A percentile compares a stretch with the other conserved stretches of the same genome.
Conservation (phyloP, 768 basidiomycete genomes). For the Podaxis pistillaris region DNA sequence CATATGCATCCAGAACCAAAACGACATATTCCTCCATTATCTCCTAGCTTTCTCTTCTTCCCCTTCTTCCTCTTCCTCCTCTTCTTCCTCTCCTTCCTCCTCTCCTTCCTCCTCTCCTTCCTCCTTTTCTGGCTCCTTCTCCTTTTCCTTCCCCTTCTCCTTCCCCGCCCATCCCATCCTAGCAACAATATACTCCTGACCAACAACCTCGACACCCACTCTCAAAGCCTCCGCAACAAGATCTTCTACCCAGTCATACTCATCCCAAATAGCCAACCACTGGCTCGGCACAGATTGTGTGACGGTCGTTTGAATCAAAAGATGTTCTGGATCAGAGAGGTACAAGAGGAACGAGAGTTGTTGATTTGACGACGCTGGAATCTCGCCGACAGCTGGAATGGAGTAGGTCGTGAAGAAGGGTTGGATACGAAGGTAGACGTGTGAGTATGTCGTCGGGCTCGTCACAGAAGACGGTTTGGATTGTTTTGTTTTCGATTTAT, state of each 20-base stretch:
- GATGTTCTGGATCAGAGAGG: slow-evolving; percentile 77
- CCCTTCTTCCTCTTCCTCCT: slow-evolving; percentile 15
- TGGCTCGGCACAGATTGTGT: slow-evolving; percentile 81
- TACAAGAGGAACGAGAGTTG: slow-evolving; percentile 73
- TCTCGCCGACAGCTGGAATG: slow-evolving; percentile 34
- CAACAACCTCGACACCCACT: slow-evolving; percentile 84
- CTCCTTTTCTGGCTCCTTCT: slow-evolving; percentile 17
- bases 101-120: slow-evolving; percentile 18
- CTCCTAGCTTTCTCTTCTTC: slow-evolving; percentile 3
- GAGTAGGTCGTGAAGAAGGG: slow-evolving; percentile 67
- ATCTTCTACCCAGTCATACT: slow-evolving; percentile 96
- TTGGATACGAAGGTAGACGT: slow-evolving; percentile 92
- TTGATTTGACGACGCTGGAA: slow-evolving; percentile 33
- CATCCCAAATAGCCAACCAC: slow-evolving; percentile 91
- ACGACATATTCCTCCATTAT: not conserved
- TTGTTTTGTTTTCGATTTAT: slow-evolving; percentile 29
- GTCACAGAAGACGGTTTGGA: slow-evolving; percentile 31
- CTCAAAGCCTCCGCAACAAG: slow-evolving; percentile 83
- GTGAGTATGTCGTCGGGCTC: slow-evolving; percentile 76
- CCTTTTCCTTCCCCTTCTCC: slow-evolving; percentile 19
- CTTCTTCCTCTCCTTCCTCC: slow-evolving; percentile 24
- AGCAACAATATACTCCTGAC: slow-evolving; percentile 86
- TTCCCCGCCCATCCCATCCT: slow-evolving; percentile 79
- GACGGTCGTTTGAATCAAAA: slow-evolving; percentile 70
- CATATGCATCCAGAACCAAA: not conserved